phyloP scores from a whole-genome alignment of 768 basidiomycete genomes.

The Xanthoconium stramineum region DNA sequence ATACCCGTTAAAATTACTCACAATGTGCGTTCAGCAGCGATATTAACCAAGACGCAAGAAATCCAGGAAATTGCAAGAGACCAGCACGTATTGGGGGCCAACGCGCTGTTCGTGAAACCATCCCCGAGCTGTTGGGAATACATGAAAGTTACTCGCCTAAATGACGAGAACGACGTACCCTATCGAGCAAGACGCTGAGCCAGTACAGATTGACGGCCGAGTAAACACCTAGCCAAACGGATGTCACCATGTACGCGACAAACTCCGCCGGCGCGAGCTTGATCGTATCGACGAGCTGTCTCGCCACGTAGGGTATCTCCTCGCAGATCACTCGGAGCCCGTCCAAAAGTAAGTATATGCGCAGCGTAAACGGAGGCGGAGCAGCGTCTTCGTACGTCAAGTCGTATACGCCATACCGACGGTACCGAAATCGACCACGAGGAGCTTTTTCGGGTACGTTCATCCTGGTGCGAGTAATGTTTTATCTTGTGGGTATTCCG shows the following conservation, averaged over 20 bases:
- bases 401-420: slow-evolving; percentile 21
- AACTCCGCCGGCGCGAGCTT: slow-evolving; percentile 21
- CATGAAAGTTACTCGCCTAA: neutral
- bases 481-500: neutral
- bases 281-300: slow-evolving; percentile 17
- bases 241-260: slow-evolving; percentile 24
- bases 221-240: slow-evolving; percentile 31
- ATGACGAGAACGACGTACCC: slow-evolving; percentile 7
- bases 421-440: slow-evolving; percentile 7
- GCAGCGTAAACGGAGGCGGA: neutral
- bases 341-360: slow-evolving; percentile 1
- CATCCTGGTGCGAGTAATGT: neutral
- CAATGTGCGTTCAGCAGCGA: slow-evolving; percentile 21
- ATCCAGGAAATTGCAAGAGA: slow-evolving; percentile 31
- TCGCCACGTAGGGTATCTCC: neutral
- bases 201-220: slow-evolving; percentile 36
- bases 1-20: slow-evolving; percentile 11
- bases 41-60: slow-evolving; percentile 21
- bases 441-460: neutral
- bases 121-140: slow-evolving; percentile 14
- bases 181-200: slow-evolving; percentile 30
- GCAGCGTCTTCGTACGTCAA: slow-evolving; percentile 19
- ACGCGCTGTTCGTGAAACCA: neutral
- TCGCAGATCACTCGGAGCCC: neutral
- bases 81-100: slow-evolving; percentile 5